phyloP scores from a whole-genome alignment of 495 filamentous ascomycete species.

The Parachaetomium inaequale region DNA sequence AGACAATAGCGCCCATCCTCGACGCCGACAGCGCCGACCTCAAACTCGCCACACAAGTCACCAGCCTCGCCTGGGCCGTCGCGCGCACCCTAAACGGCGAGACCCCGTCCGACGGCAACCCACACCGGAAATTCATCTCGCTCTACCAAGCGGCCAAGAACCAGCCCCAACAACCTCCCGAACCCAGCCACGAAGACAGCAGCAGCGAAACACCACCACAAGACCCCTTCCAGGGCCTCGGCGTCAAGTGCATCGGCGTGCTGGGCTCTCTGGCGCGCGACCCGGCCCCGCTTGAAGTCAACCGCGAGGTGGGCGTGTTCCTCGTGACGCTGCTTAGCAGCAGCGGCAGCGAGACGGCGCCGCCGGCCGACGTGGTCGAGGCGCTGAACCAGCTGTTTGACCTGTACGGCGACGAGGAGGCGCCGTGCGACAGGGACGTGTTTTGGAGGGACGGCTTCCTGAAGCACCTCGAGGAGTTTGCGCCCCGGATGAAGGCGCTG shows the following conservation, averaged over 20 bases:
- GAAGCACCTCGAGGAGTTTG: slow-evolving; percentile 50
- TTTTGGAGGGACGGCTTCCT: slow-evolving; percentile 60
- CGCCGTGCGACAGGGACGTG: slow-evolving; percentile 52
- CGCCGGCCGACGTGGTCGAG: slow-evolving; percentile 52
- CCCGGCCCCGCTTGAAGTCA: slow-evolving; percentile 42
- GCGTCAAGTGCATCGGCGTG: slow-evolving; percentile 60
- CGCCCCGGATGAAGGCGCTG: slow-evolving; percentile 49
- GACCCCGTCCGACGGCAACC: slow-evolving; percentile 42
- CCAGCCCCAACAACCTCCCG: slow-evolving; percentile 17
- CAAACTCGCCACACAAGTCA: slow-evolving; percentile 52
- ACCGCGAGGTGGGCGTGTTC: slow-evolving; percentile 58
- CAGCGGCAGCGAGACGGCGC: slow-evolving; percentile 31
- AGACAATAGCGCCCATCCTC: slow-evolving; percentile 49
- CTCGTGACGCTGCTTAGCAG: slow-evolving; percentile 54
- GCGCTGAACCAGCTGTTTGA: slow-evolving; percentile 60
- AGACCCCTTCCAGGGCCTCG: slow-evolving; percentile 51
- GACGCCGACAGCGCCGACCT: slow-evolving; percentile 56
- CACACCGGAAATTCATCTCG: slow-evolving; percentile 57
- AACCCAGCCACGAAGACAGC: slow-evolving; percentile 25
- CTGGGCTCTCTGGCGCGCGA: slow-evolving; percentile 53
- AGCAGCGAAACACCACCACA: slow-evolving; percentile 30
- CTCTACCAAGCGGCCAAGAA: slow-evolving; percentile 54
- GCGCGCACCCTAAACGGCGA: slow-evolving; percentile 48
- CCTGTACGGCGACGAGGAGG: slow-evolving; percentile 56
- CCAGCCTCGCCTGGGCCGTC: slow-evolving; percentile 60